Evolutionary conservation across 192 early-diverging fungal species (phyloP), one percentile per base, ranked within the genome.

Genomic region (Umbelopsis ramanniana): DNA sequence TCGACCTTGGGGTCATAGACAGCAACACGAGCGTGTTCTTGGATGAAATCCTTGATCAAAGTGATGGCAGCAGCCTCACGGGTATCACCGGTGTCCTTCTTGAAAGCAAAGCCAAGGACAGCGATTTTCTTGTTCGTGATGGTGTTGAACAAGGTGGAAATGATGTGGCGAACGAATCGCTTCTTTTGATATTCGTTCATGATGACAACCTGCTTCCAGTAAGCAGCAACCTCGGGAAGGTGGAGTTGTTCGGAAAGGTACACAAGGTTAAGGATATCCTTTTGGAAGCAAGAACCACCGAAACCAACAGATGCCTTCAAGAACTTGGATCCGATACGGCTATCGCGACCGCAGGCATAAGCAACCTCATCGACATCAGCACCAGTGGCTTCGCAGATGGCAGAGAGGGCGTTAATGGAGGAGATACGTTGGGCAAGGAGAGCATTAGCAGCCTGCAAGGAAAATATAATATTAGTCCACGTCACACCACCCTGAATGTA

Each of bases 271-370:
- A 91, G 82, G 54, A 98, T 91, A 78, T 98, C 96, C 78, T 98
- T 98, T 81, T 96, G 93, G 84, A 98, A 96, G 81, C 96, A 98
- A 46, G 90, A 91, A 22, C 96, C 96, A 74, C 96, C 96, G 76
- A 98, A 98, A 45, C 96, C 96, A 38, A 98, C 91, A 2, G 90
- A 93, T 10, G 96, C 92, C 75, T 93, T 93, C 70, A 98, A 82
- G 80, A 96, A 98, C 83, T 93, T 91, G 69, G 90, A 83, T 50
- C 96, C 96, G 48, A 98, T 93, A 52, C 96, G 88, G 38, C 85
- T 76, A 75, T 98, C 96, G 38, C 89, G 74, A 63, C 95, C 94
- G 76, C 94, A 95, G 14, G 93, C 96, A 77, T 90, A 94, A 4
- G 95, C 89, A 10, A 98, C 94, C 75, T 96, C 93, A 74, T 94